phyloP scores from a whole-genome alignment of 345 rosid species.

The Euphorbia peplus region DNA sequence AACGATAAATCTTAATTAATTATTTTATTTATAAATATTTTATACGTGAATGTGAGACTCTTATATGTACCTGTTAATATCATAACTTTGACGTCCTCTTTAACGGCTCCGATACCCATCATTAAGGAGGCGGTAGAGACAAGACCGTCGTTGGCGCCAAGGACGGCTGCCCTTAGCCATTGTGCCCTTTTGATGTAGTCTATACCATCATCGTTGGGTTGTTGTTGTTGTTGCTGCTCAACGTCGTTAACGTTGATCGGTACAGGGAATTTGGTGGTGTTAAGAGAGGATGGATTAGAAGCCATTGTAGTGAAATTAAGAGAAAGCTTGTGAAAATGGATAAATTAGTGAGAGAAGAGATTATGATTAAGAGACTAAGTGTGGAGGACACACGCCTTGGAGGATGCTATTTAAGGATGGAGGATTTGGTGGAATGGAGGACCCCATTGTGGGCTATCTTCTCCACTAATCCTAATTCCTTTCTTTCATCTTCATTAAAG shows the following conservation, averaged over 20 bases:
- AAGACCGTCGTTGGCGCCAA: constrained; percentile 89
- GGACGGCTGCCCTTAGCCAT: constrained; percentile 93
- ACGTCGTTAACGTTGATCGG: constrained; percentile 20
- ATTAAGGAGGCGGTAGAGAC: constrained; percentile 82
- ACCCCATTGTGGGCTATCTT: constrained; percentile 37
- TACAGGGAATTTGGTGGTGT: constrained; percentile 29
- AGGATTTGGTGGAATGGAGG: constrained; percentile 20
- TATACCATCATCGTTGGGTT: constrained; percentile 26
- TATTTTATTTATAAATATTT: no score
- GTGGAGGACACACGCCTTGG: constrained; percentile 66
- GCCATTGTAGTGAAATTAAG: constrained; percentile 25
- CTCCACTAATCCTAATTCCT: constrained; percentile 30
- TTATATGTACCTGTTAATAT: constrained; percentile 77
- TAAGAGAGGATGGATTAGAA: constrained; percentile 27
- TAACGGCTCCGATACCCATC: constrained; percentile 93
- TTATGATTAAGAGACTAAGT: constrained; percentile 32
- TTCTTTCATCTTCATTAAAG: no score
- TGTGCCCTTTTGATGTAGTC: constrained; percentile 83
- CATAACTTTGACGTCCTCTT: constrained; percentile 74
- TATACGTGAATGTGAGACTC: no score
- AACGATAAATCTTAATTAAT: no score
- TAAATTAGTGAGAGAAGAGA: constrained; percentile 9
- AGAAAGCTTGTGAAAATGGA: background rate
- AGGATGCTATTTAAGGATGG: constrained; percentile 46
- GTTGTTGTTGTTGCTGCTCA: constrained; percentile 42